A percentile compares a stretch with the other conserved stretches of the same genome.
These are phyloP conservation scores for Crassisporium funariophilum DNA, from an alignment of 768 basidiomycete species.

Conservation along the genomic window DNA sequence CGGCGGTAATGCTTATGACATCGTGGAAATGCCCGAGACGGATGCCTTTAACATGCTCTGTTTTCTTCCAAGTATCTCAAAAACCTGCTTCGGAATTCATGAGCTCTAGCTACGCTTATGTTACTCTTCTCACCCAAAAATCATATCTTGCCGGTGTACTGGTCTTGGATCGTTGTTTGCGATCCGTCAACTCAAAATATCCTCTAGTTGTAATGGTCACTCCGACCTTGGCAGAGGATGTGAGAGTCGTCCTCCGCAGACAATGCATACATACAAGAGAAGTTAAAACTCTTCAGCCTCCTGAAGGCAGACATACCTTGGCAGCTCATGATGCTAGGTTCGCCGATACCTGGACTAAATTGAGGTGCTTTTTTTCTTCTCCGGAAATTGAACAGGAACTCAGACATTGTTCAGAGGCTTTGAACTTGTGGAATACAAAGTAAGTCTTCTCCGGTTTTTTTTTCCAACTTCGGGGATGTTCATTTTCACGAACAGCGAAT, in stretches of 20 bases:
- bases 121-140: slow-evolving; percentile 74
- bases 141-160: slow-evolving; percentile 68
- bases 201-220: slow-evolving; percentile 83
- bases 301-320: slow-evolving; percentile 41
- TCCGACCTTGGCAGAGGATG: slow-evolving; percentile 51
- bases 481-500: slow-evolving; percentile 52
- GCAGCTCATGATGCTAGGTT: slow-evolving; percentile 54
- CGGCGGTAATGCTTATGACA: slow-evolving; percentile 21
- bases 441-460: slow-evolving; percentile 1
- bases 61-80: slow-evolving; percentile 14
- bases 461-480: not conserved
- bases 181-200: slow-evolving; percentile 59
- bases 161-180: slow-evolving; percentile 59
- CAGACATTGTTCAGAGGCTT: slow-evolving; percentile 48
- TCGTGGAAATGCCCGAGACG: slow-evolving; percentile 24
- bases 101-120: slow-evolving; percentile 54
- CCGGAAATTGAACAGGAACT: not conserved
- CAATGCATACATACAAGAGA: slow-evolving; percentile 57
- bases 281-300: slow-evolving; percentile 61
- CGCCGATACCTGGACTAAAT: slow-evolving; percentile 73
- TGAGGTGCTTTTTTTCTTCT: slow-evolving; percentile 38
- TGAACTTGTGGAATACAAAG: slow-evolving; percentile 68
- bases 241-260: slow-evolving; percentile 51
- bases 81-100: slow-evolving; percentile 14
- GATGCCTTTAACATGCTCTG: slow-evolving; percentile 23